Base-by-base conservation (phyloP, 345 rosid species). In the Adansonia digitata region DNA sequence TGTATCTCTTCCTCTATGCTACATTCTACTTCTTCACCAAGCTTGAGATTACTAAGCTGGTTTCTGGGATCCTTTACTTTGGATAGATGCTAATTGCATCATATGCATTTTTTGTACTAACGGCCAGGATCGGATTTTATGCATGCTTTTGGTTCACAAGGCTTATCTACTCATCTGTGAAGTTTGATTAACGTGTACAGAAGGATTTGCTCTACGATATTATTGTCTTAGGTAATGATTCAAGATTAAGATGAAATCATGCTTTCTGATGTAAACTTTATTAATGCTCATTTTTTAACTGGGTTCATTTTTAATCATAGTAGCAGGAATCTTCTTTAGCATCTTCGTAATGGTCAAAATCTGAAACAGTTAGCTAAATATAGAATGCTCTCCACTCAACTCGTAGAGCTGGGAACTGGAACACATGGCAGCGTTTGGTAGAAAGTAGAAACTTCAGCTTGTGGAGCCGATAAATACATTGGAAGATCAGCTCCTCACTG, bases 91-190 rank as follows among this genome's bases (percentile, higher is more conserved):
- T 91, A 62, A 86, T 94, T 0, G 93, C 65, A 61, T 89, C 98
- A 0, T 92, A 89, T 6, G 88, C 88, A 5, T 94, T 94, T 85
- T 94, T 94, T 8, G 97, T 90, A 76, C 80, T 92, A 18, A 92
- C 97, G 0, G 98, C 97, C 0, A 86, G 92, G 2, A 86, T 94
- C 14, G 97, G 98, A 26, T 94, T 94, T 79, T 94, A 89, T 34
- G 90, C 98, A 0, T 94, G 98, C 85, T 89, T 89, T 77, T 94
- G 94, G 97, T 94, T 94, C 77, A 90, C 92, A 10, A 90, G 97
- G 86, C 92, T 88, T 46, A 94, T 92, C 80, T 92, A 94, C 82
- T 89, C 97, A 0, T 90, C 98, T 0, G 94, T 94, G 48, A 94
- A 92, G 92, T 92, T 83, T 76, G 90, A 90, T 73, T 86, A 79